phyloP scores from a whole-genome alignment of 2,329 filamentous ascomycete species.

The Coccinonectria pachysandricola region DNA sequence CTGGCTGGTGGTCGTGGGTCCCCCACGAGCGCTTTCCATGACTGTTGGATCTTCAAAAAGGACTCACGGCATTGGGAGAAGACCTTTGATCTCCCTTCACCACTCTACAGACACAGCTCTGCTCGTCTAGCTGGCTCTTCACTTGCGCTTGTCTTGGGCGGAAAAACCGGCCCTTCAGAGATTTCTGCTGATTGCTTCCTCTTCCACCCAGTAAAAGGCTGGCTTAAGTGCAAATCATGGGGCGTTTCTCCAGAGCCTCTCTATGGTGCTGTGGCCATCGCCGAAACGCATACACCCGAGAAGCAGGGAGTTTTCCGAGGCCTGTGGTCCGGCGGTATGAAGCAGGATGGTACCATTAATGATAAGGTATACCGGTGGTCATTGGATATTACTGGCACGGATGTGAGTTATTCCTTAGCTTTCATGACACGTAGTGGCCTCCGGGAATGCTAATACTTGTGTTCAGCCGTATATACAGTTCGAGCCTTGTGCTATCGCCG shows the following conservation, averaged over 20 bases:
- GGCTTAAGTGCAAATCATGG: conserved; percentile 31
- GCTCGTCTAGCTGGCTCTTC: conserved; percentile 38
- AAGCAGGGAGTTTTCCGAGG: conserved; percentile 37
- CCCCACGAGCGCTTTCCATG: conserved; percentile 55
- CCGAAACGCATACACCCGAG: conserved; percentile 10
- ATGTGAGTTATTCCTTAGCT: conserved; percentile 24
- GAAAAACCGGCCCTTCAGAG: conserved; percentile 40
- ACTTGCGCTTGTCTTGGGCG: conserved; percentile 50
- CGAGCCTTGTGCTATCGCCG: conserved; percentile 3
- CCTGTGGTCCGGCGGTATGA: conserved; percentile 63
- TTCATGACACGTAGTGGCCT: too few relatives aligned
- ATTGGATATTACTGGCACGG: conserved; percentile 29
- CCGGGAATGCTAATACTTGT: too few relatives aligned
- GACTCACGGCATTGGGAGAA: conserved; percentile 47
- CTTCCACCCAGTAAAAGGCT: conserved; percentile 37
- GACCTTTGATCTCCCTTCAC: conserved; percentile 54
- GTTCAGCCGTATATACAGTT: conserved; percentile 22
- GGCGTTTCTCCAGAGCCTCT: conserved; percentile 25
- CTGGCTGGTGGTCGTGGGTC: conserved; percentile 72
- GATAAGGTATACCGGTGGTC: conserved; percentile 57
- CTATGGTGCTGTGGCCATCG: conserved; percentile 35
- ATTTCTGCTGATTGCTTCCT: conserved; percentile 44
- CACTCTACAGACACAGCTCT: conserved; percentile 66
- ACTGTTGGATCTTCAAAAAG: conserved; percentile 65
- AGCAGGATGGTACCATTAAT: conserved; percentile 50